These are phyloP conservation scores for Xylariales sp. DNA, from an alignment of 2,329 filamentous ascomycete genomes.

Conservation along the genomic window DNA sequence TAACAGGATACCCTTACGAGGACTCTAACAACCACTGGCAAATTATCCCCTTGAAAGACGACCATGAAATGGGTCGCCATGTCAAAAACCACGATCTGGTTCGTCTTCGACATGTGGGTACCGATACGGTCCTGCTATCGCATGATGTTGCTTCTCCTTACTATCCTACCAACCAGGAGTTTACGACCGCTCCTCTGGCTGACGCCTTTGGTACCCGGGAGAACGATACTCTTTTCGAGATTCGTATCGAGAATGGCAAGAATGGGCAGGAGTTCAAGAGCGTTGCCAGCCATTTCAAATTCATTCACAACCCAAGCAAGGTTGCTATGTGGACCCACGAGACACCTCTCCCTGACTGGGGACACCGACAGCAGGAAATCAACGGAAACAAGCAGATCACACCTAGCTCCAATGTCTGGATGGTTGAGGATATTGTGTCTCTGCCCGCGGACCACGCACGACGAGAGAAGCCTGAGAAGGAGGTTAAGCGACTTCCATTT, in stretches of 20 bases:
- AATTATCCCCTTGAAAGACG: constrained; percentile 67
- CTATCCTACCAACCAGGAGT: constrained; percentile 97
- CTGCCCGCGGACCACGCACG: constrained; percentile 68
- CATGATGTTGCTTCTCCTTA: constrained; percentile 97
- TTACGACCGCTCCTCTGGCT: constrained; percentile 73
- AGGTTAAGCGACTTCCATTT: constrained; percentile 83
- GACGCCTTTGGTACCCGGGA: constrained; percentile 68
- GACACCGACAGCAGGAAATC: constrained; percentile 94
- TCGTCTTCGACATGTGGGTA: constrained; percentile 80
- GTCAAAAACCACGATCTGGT: constrained; percentile 84
- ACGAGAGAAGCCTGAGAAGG: constrained; percentile 67
- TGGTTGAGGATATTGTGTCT: constrained; percentile 84
- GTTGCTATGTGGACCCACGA: constrained; percentile 99
- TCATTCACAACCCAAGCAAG: constrained; percentile 89
- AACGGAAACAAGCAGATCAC: constrained; percentile 97
- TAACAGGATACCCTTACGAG: constrained; percentile 96
- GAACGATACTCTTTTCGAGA: constrained; percentile 90
- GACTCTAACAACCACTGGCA: constrained; percentile 99
- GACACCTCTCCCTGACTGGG: constrained; percentile 95
- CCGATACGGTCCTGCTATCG: constrained; percentile 79
- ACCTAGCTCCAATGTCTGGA: constrained; percentile 90
- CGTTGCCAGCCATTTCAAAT: constrained; percentile 88
- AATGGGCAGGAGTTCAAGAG: constrained; percentile 79
- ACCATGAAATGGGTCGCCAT: constrained; percentile 52
- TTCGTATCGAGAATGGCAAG: constrained; percentile 86